Evolutionary conservation across 768 basidiomycete genomes (phyloP).

Genomic region (Pholiota conissans): DNA sequence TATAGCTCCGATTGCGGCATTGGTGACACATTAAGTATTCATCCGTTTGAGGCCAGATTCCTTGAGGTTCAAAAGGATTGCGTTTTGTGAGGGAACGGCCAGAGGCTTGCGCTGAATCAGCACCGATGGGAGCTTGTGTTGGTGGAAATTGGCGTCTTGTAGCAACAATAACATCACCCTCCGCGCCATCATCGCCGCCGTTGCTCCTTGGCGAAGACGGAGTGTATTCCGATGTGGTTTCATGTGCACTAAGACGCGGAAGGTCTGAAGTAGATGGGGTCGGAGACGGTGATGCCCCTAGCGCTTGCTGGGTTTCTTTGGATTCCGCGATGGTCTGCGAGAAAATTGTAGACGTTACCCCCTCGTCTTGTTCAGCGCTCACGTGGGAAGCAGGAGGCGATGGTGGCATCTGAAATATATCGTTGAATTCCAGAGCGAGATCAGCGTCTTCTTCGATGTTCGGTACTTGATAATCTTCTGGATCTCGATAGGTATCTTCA

Average conservation of each 20-base stretch:
- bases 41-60: background rate
- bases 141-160: background rate
- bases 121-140: background rate
- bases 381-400: no score
- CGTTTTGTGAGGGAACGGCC: background rate
- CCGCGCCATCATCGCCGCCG: background rate
- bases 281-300: background rate
- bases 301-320: no score
- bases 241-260: background rate
- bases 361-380: no score
- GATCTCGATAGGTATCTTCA: background rate
- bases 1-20: slow-evolving; percentile 10
- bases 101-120: background rate
- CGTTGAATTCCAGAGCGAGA: no score
- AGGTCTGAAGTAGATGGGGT: background rate
- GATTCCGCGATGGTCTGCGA: no score
- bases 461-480: background rate
- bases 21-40: slow-evolving; percentile 11
- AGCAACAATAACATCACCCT: background rate
- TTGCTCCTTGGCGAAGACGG: background rate
- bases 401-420: no score
- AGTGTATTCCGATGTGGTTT: background rate
- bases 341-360: no score
- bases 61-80: background rate
- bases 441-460: no score